Conservation (phyloP, 2,329 filamentous ascomycete genomes). For the Verticillium nonalfalfae region DNA sequence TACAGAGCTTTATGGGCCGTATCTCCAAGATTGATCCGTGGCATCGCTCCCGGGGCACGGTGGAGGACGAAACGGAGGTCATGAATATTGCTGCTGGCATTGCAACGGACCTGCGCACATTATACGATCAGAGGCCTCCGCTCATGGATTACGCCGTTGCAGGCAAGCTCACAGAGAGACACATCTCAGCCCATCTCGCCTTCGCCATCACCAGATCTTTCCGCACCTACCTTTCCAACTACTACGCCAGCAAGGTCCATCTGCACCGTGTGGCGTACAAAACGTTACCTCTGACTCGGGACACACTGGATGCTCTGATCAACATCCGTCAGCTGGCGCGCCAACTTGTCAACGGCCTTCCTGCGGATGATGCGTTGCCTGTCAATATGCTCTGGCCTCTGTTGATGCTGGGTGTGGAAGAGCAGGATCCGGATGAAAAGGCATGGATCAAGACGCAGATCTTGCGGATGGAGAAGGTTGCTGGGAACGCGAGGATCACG, state of each 20-base stretch:
- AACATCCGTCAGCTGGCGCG: constrained; percentile 41
- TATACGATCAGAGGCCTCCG: constrained; percentile 44
- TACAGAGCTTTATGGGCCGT: constrained; percentile 50
- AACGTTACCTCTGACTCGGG: constrained; percentile 42
- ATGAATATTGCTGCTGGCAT: constrained; percentile 48
- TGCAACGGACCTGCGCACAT: constrained; percentile 37
- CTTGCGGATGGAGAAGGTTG: constrained; percentile 36
- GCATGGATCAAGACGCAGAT: constrained; percentile 46
- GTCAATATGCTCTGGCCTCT: constrained; percentile 53
- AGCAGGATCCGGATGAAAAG: constrained; percentile 39
- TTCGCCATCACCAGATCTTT: constrained; percentile 45
- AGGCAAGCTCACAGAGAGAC: constrained; percentile 39
- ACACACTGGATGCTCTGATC: constrained; percentile 38
- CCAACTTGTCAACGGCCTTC: constrained; percentile 33
- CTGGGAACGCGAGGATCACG: constrained; percentile 35
- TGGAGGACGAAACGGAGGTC: constrained; percentile 52
- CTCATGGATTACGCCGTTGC: constrained; percentile 51
- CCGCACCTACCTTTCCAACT: constrained; percentile 49
- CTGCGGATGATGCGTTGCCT: constrained; percentile 38
- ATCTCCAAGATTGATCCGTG: constrained; percentile 51
- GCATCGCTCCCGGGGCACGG: constrained; percentile 48
- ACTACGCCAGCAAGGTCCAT: constrained; percentile 48
- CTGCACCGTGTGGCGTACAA: constrained; percentile 52
- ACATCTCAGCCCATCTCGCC: constrained; percentile 41
- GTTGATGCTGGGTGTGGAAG: constrained; percentile 49